Evolutionary conservation across 2,329 filamentous ascomycete species (phyloP).

Genomic region (Calonectria honghensis): DNA sequence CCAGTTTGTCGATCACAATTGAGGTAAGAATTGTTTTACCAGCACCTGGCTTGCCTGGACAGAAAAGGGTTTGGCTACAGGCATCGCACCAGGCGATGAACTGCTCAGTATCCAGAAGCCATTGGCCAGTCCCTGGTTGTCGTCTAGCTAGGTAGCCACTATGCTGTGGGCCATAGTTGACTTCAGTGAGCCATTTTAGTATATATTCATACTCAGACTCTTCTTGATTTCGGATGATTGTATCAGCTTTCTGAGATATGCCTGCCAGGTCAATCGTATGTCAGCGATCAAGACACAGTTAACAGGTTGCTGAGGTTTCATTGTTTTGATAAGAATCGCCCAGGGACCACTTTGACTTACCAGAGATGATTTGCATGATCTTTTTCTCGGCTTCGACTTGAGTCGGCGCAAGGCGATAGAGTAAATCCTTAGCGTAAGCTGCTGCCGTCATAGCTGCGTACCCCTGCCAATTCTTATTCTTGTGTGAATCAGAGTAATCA

Average conservation of each 20-base stretch:
- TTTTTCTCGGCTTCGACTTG: not conserved
- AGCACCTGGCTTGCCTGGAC: not conserved
- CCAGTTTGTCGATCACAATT: not conserved
- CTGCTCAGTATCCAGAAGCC: not conserved
- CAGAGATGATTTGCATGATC: not conserved
- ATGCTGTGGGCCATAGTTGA: not conserved
- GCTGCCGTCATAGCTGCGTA: constrained; percentile 60
- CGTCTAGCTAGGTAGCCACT: not conserved
- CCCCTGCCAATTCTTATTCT: constrained; percentile 54
- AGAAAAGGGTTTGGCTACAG: not conserved
- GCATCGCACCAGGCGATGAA: not conserved
- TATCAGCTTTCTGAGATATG: no score
- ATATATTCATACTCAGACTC: not conserved
- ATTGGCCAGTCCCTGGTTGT: constrained; percentile 21
- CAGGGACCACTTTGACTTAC: not conserved
- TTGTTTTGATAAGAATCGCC: no score
- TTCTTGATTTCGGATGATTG: no score
- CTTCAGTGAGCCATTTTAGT: not conserved
- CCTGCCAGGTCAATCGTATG: no score
- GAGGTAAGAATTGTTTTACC: not conserved
- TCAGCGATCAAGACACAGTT: not conserved
- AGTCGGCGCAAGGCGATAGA: not conserved
- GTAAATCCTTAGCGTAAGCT: constrained; percentile 44
- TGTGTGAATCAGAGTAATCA: constrained; percentile 62
- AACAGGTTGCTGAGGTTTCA: no score